Percentiles rank a stretch among this genome's conserved stretches.
Evolutionary conservation across 2,329 filamentous ascomycete species (phyloP).

Genomic region (Monosporascus sp.): DNA sequence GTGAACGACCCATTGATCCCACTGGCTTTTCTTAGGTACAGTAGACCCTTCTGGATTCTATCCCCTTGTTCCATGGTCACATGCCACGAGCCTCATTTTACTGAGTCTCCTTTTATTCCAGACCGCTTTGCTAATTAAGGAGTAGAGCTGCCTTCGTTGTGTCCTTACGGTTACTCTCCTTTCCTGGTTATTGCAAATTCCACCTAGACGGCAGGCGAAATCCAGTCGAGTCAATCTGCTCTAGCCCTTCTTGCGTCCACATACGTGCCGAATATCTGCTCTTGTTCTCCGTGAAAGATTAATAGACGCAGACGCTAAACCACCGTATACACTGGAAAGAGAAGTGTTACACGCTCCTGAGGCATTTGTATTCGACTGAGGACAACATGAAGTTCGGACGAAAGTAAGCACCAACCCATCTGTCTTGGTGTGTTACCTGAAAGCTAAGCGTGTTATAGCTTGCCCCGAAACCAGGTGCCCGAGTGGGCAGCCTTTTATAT

Average conservation of each 20-base stretch:
- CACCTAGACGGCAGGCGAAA: no score
- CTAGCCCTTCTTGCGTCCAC: background rate
- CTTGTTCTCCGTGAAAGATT: background rate
- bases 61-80: background rate
- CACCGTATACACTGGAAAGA: background rate
- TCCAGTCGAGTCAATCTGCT: background rate
- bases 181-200: no score
- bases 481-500: slow-evolving; percentile 83
- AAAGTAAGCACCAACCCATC: slow-evolving; percentile 39
- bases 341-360: background rate
- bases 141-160: background rate
- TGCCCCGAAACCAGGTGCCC: slow-evolving; percentile 78
- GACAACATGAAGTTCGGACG: slow-evolving; percentile 57
- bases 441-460: slow-evolving; percentile 34
- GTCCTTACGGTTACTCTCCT: background rate
- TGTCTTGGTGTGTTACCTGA: background rate
- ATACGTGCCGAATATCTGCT: background rate
- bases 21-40: background rate
- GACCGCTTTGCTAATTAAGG: background rate
- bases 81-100: background rate
- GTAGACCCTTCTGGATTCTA: background rate
- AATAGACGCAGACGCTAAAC: background rate
- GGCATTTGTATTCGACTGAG: background rate
- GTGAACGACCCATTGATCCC: background rate
- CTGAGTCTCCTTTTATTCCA: background rate